A percentile compares a stretch with the other conserved stretches of the same genome.
phyloP scores from a whole-genome alignment of 371 early-diverging fungal genomes.

The Mortierella polycephala region DNA sequence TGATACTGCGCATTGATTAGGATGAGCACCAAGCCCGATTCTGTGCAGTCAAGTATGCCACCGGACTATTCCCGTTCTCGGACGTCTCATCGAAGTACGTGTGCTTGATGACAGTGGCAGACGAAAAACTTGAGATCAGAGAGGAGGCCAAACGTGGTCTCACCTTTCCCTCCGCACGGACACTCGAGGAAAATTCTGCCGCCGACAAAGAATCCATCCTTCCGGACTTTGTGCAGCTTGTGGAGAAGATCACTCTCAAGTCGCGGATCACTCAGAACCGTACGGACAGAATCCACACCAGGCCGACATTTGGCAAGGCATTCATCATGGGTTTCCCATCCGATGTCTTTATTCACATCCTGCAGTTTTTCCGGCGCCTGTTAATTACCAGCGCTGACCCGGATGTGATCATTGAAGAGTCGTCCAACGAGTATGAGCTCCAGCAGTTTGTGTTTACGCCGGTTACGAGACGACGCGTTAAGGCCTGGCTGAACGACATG shows the following conservation, averaged over 20 bases:
- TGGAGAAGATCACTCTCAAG: slow-evolving; percentile 55
- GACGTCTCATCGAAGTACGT: slow-evolving; percentile 78
- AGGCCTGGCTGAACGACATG: slow-evolving; percentile 53
- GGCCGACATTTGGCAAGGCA: slow-evolving; percentile 33
- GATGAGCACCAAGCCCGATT: slow-evolving; percentile 68
- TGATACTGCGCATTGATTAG: slow-evolving; percentile 28
- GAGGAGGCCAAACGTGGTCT: slow-evolving; percentile 76
- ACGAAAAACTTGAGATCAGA: slow-evolving; percentile 79
- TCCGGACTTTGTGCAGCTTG: slow-evolving; percentile 61
- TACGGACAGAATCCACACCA: slow-evolving; percentile 10
- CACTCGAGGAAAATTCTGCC: slow-evolving; percentile 17
- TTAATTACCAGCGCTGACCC: slow-evolving; percentile 67
- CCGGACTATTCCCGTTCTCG: slow-evolving; percentile 80
- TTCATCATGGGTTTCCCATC: slow-evolving; percentile 61
- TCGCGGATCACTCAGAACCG: slow-evolving; percentile 14
- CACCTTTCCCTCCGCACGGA: slow-evolving; percentile 33
- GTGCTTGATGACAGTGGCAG: slow-evolving; percentile 76
- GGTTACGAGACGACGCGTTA: slow-evolving; percentile 57
- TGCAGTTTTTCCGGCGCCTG: slow-evolving; percentile 65
- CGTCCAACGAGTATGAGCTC: slow-evolving; percentile 61
- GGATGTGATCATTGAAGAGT: slow-evolving; percentile 61
- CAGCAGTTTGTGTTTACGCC: slow-evolving; percentile 63
- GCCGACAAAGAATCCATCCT: slow-evolving; percentile 44
- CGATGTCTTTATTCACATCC: slow-evolving; percentile 68
- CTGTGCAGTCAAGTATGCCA: slow-evolving; percentile 80